These are phyloP conservation scores for Trichoderma koningiopsis DNA, from an alignment of 2,329 filamentous ascomycete species.

Conservation along the genomic window DNA sequence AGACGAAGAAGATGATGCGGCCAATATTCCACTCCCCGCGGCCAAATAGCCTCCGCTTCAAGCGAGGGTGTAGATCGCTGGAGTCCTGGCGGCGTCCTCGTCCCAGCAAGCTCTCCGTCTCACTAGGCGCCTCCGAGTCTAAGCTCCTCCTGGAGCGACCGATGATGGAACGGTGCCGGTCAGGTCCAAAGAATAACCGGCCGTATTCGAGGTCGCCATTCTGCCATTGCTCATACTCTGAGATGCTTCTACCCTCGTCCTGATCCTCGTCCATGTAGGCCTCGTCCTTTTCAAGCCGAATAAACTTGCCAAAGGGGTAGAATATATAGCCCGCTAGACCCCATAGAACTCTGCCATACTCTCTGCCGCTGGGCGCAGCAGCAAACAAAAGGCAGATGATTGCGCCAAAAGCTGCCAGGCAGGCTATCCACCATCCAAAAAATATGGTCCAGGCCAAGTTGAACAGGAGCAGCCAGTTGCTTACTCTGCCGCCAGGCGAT, in stretches of 20 bases:
- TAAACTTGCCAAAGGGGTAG: conserved; percentile 96
- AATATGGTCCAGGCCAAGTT: conserved; percentile 88
- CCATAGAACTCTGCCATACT: conserved; percentile 84
- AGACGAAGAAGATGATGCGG: conserved; percentile 91
- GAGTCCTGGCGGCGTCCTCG: conserved; percentile 53
- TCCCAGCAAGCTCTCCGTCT: conserved; percentile 87
- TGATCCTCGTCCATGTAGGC: conserved; percentile 92
- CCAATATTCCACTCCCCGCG: conserved; percentile 95
- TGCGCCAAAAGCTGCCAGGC: conserved; percentile 73
- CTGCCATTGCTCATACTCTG: conserved; percentile 99
- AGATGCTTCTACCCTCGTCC: conserved; percentile 94
- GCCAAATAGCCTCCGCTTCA: conserved; percentile 88
- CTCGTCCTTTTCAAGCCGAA: conserved; percentile 90
- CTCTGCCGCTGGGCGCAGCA: conserved; percentile 75
- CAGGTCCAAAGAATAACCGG: conserved; percentile 91
- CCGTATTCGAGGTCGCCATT: conserved; percentile 95
- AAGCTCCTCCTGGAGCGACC: conserved; percentile 86
- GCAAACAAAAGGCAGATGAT: conserved; percentile 77
- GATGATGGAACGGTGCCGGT: conserved; percentile 73
- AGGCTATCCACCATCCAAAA: conserved; percentile 95
- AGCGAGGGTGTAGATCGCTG: conserved; percentile 40
- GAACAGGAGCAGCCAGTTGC: conserved; percentile 80
- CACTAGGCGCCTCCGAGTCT: conserved; percentile 76
- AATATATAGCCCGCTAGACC: conserved; percentile 85
- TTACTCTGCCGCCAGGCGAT: conserved; percentile 83